phyloP scores from a whole-genome alignment of 805 yeast species.

The Kodamaea restingae region DNA sequence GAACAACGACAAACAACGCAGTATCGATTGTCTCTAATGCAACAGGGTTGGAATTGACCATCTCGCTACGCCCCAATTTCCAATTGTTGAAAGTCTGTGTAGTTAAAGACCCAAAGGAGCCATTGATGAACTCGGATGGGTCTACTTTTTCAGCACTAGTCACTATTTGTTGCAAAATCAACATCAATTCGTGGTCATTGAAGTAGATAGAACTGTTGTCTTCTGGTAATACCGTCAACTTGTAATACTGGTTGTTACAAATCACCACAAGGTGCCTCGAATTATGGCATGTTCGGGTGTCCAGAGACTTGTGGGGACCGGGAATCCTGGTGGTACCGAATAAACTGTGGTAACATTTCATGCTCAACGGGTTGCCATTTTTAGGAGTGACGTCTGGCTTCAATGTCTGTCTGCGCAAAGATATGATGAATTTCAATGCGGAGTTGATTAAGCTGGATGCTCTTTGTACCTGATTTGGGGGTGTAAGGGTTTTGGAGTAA shows the following conservation, averaged over 20 bases:
- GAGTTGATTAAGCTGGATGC: constrained; percentile 66
- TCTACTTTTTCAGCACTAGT: constrained; percentile 33
- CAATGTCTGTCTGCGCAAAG: constrained; percentile 51
- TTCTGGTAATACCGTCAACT: constrained; percentile 45
- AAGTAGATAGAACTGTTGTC: constrained; percentile 45
- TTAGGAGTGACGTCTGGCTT: constrained; percentile 57
- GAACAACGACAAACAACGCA: constrained; percentile 49
- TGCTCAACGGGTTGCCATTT: constrained; percentile 51
- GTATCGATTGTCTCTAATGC: constrained; percentile 40
- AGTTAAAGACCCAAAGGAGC: constrained; percentile 52
- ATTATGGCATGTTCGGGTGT: constrained; percentile 14
- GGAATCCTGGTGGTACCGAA: constrained; percentile 66
- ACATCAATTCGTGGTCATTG: constrained; percentile 47
- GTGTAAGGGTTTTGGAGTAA: constrained; percentile 46
- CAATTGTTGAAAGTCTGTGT: constrained; percentile 50
- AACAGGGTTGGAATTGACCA: constrained; percentile 35
- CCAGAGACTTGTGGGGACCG: constrained; percentile 18
- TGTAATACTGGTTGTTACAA: constrained; percentile 48
- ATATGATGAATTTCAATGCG: constrained; percentile 59
- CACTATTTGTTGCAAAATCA: constrained; percentile 41
- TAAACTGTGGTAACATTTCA: constrained; percentile 62
- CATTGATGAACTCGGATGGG: constrained; percentile 36
- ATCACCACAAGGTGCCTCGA: constrained; percentile 50
- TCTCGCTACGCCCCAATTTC: constrained; percentile 43
- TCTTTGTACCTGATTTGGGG: constrained; percentile 64